These are phyloP conservation scores for Aspergillus vadensis DNA, from an alignment of 2,329 filamentous ascomycete genomes.

Conservation along the genomic window DNA sequence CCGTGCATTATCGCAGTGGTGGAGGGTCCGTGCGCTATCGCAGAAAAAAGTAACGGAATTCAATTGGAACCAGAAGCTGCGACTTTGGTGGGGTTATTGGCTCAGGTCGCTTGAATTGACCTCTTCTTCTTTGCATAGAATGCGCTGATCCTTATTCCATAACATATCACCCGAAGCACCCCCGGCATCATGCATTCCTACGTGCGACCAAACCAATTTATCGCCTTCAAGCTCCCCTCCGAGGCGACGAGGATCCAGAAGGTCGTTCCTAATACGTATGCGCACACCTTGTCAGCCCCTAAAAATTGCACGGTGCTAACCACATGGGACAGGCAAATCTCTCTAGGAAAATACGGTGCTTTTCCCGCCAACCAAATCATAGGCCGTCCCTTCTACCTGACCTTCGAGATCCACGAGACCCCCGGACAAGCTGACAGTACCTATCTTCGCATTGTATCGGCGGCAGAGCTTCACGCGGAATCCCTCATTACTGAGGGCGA, in stretches of 20 bases:
- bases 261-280: conserved; percentile 66
- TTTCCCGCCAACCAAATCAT: conserved; percentile 89
- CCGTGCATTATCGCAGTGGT: conserved; percentile 13
- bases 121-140: background rate
- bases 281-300: conserved; percentile 32
- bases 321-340: conserved; percentile 66
- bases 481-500: conserved; percentile 58
- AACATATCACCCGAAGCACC: background rate
- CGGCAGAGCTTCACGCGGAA: conserved; percentile 81
- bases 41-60: conserved; percentile 19
- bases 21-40: conserved; percentile 25
- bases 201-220: conserved; percentile 40
- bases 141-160: background rate
- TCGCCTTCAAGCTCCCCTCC: conserved; percentile 51
- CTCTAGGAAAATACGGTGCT: conserved; percentile 86
- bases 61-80: background rate
- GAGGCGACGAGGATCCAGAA: conserved; percentile 60
- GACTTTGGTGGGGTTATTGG: background rate
- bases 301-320: conserved; percentile 13
- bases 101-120: background rate
- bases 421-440: conserved; percentile 65
- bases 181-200: conserved; percentile 39
- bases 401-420: conserved; percentile 82
- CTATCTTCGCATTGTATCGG: conserved; percentile 72
- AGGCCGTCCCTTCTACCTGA: conserved; percentile 87